phyloP scores from a whole-genome alignment of 176 grass and related monocot genomes.

The Oryza glumipatula region DNA sequence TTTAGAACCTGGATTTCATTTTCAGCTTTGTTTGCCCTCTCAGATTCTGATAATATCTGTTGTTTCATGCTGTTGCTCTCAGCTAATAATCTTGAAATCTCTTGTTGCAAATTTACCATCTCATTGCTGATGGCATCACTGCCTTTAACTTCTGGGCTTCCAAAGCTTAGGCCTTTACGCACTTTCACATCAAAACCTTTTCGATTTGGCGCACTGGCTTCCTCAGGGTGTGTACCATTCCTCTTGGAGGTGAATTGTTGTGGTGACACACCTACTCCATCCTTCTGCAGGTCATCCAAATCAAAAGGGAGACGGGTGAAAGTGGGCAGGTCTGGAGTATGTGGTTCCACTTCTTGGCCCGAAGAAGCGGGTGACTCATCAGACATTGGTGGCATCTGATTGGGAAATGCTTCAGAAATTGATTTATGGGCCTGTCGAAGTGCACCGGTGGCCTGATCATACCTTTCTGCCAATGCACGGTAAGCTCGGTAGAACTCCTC shows the following conservation, averaged over 20 bases:
- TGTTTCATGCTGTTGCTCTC: constrained; percentile 71
- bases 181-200: constrained; percentile 68
- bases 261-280: constrained; percentile 44
- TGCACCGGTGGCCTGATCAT: constrained; percentile 74
- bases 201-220: constrained; percentile 49
- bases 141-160: constrained; percentile 58
- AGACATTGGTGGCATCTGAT: constrained; percentile 64
- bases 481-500: constrained; percentile 95
- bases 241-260: constrained; percentile 52
- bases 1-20: constrained; percentile 63
- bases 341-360: constrained; percentile 52
- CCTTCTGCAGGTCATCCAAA: constrained; percentile 61
- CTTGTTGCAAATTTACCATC: constrained; percentile 65
- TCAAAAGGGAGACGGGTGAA: constrained; percentile 52
- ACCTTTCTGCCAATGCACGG: constrained; percentile 82
- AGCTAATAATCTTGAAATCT: constrained; percentile 66
- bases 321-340: constrained; percentile 56
- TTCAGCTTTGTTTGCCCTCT: constrained; percentile 73
- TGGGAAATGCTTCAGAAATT: constrained; percentile 93
- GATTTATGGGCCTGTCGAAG: constrained; percentile 81
- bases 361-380: constrained; percentile 61
- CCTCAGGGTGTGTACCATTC: constrained; percentile 74
- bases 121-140: constrained; percentile 48
- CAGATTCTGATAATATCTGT: constrained; percentile 67
- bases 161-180: constrained; percentile 62